Conservation (phyloP, 257 asterid species). For the Coffea eugenioides region DNA sequence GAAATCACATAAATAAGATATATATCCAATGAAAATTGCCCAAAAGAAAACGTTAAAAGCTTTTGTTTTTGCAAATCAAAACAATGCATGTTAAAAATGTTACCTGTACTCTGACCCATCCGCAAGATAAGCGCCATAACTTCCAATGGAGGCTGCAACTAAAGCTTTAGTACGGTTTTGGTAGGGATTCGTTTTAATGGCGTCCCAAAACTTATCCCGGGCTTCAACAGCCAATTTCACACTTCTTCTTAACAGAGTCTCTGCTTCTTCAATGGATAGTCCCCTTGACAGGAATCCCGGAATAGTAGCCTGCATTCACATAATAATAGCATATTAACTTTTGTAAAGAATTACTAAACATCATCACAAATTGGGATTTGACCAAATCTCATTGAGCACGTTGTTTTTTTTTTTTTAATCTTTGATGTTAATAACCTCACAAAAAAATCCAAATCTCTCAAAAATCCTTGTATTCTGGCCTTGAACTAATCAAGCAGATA, state of each 20-base stretch:
- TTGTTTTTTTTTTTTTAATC: too few relatives aligned
- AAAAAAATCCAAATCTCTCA: neutral
- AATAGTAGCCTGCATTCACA: slow-evolving; percentile 52
- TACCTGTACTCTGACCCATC: slow-evolving; percentile 96
- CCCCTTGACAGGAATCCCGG: slow-evolving; percentile 78
- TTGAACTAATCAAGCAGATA: neutral
- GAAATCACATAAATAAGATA: neutral
- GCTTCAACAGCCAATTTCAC: slow-evolving; percentile 65
- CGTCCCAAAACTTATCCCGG: slow-evolving; percentile 67
- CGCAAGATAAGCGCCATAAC: slow-evolving; percentile 87
- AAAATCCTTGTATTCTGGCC: neutral
- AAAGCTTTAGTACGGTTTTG: slow-evolving; percentile 53
- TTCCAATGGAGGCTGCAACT: slow-evolving; percentile 86
- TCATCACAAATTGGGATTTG: neutral
- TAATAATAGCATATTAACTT: neutral
- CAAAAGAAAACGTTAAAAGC: neutral
- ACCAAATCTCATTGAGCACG: neutral
- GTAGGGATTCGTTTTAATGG: slow-evolving; percentile 27
- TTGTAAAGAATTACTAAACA: neutral
- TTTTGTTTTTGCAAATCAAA: neutral
- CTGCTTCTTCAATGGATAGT: slow-evolving; percentile 63
- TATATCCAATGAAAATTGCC: neutral
- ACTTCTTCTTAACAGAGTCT: slow-evolving; percentile 50
- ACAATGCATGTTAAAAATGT: neutral
- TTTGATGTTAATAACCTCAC: neutral